phyloP scores from a whole-genome alignment of 176 grass and related monocot species.

The Hyparrhenia diplandra region DNA sequence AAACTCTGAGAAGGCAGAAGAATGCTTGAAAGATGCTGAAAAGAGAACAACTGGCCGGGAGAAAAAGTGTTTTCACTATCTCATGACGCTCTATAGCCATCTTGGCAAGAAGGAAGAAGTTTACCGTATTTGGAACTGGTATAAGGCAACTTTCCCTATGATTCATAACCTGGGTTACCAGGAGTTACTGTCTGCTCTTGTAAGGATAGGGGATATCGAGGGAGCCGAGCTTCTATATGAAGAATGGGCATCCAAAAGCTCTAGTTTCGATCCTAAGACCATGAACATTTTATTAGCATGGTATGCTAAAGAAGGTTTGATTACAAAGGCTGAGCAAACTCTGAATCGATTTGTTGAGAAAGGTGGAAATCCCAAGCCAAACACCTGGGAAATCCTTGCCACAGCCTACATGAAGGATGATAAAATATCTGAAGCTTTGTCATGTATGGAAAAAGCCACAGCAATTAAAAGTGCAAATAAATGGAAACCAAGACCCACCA shows the following conservation, averaged over 20 bases:
- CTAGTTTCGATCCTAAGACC: slow-evolving; percentile 70
- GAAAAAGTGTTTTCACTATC: slow-evolving; percentile 69
- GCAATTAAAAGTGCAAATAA: slow-evolving; percentile 51
- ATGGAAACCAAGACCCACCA: slow-evolving; percentile 65
- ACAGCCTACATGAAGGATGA: slow-evolving; percentile 61
- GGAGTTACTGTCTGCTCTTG: slow-evolving; percentile 56
- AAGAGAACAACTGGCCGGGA: slow-evolving; percentile 70
- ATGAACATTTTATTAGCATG: slow-evolving; percentile 77
- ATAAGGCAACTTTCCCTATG: slow-evolving; percentile 69
- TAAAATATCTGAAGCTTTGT: slow-evolving; percentile 56
- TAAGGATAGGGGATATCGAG: slow-evolving; percentile 72
- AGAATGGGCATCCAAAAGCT: slow-evolving; percentile 61
- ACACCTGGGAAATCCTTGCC: slow-evolving; percentile 77
- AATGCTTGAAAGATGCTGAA: slow-evolving; percentile 78
- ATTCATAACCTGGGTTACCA: slow-evolving; percentile 83
- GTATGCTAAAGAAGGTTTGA: slow-evolving; percentile 66
- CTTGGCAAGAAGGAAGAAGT: slow-evolving; percentile 81
- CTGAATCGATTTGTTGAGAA: slow-evolving; percentile 59
- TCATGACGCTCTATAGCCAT: slow-evolving; percentile 68
- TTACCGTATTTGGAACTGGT: slow-evolving; percentile 88
- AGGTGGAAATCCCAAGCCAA: slow-evolving; percentile 76
- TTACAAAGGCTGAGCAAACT: slow-evolving; percentile 51
- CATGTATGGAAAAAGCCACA: slow-evolving; percentile 59
- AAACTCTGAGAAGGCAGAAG: slow-evolving; percentile 69
- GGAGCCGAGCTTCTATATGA: slow-evolving; percentile 83